Conservation (phyloP, 371 early-diverging fungal species). For the Mucor racemosus region DNA sequence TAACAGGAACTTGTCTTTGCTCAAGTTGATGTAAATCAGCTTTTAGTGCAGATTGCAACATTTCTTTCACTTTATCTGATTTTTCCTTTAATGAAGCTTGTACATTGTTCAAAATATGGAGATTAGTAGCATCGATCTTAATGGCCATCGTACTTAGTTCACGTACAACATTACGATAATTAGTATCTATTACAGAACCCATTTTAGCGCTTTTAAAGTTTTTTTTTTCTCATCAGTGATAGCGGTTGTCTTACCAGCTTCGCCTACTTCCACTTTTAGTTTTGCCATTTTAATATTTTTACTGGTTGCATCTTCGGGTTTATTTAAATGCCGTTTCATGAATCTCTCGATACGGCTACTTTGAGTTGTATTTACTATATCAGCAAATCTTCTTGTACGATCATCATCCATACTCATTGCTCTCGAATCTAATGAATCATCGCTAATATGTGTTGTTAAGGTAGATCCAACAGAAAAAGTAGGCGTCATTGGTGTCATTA, state of each 20-base stretch:
- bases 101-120: conserved; percentile 26
- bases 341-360: conserved; percentile 34
- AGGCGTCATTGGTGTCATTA: conserved; percentile 16
- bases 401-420: conserved; percentile 32
- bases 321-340: conserved; percentile 30
- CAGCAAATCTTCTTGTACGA: background rate
- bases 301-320: conserved; percentile 25
- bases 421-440: conserved; percentile 10
- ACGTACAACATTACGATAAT: conserved; percentile 38
- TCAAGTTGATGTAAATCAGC: conserved; percentile 19
- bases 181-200: conserved; percentile 20
- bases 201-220: background rate
- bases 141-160: conserved; percentile 26
- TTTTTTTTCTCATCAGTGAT: background rate
- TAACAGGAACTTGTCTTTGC: conserved; percentile 14
- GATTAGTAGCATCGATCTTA: conserved; percentile 29
- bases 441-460: background rate
- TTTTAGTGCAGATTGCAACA: conserved; percentile 19
- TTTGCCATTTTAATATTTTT: conserved; percentile 32
- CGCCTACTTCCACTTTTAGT: conserved; percentile 33
- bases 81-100: conserved; percentile 24
- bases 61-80: conserved; percentile 16
- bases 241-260: conserved; percentile 29
- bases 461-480: conserved; percentile 7
- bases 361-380: conserved; percentile 16